Base-by-base conservation (phyloP, 208 protist species). In the Leishmania martiniquensis region DNA sequence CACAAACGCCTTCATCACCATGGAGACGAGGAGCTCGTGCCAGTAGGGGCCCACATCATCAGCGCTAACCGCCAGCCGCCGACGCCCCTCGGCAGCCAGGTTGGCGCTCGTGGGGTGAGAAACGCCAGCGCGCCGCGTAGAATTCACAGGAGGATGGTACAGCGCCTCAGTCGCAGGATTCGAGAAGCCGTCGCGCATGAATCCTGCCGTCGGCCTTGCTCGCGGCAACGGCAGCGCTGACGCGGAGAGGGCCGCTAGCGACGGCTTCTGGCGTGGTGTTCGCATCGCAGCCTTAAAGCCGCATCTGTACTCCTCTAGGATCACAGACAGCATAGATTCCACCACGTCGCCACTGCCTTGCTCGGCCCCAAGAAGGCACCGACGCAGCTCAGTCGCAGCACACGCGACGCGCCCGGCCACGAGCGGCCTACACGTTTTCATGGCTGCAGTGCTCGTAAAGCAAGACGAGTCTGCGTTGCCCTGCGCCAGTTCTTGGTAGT, bases 151-250 rank as follows among this genome's bases (percentile, higher is more conserved):
- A 20, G 29, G 12, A 47, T 44, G 1, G 47, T 73, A 77, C 4
- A 84, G 60, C 29, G 74, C 80, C 52, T 80, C 59, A 1, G 80
- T 84, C 10, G 69, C 44, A 4, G 75, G 32, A 45, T 70, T 84
- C 29, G 80, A 49, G 45, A 84, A 84, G 32, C 80, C 80, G 4
- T 59, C 72, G 69, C 80, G 80, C 69, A 77, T 60, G 51, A 84
- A 37, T 57, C 15, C 39, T 42, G 69, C 79, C 25, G 69, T 47
- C 0, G 70, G 67, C 1, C 25, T 12, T 51, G 44, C 49, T 39
- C 69, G 80, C 60, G 51, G 74, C 47, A 69, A 25, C 52, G 12
- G 32, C 39, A 49, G 66, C 15, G 44, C 45, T 37, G 52, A 49
- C 32, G 12, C 17, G 17, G 32, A 12, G 1, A 22, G 37, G 22